A percentile compares a stretch with the other conserved stretches of the same genome.
Evolutionary conservation across 139 green algal genomes (phyloP).

Genomic region (Edaphochlamys debaryana): DNA sequence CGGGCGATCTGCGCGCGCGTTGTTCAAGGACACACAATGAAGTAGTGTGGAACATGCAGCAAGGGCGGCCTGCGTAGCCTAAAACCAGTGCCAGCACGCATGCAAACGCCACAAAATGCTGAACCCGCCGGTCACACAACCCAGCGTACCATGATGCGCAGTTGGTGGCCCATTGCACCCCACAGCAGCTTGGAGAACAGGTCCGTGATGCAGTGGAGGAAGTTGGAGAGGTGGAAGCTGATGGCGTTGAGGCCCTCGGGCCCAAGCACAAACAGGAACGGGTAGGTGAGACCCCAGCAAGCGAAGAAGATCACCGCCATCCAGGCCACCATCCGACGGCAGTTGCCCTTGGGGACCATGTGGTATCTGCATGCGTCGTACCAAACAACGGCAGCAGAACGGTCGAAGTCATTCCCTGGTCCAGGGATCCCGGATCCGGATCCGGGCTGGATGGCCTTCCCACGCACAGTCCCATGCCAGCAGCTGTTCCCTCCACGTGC

Average conservation of each 20-base stretch:
- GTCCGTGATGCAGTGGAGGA: constrained; percentile 53
- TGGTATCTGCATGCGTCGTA: constrained; percentile 49
- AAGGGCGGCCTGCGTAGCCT: no score
- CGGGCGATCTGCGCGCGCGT: constrained; percentile 53
- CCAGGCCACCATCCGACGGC: constrained; percentile 48
- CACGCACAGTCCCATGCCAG: no score
- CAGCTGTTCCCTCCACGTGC: no score
- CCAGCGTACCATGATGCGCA: constrained; percentile 58
- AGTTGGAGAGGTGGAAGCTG: constrained; percentile 16
- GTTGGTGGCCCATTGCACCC: constrained; percentile 53
- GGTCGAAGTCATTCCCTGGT: no score
- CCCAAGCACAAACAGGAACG: constrained; percentile 64
- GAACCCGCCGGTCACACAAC: no score
- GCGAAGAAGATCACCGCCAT: constrained; percentile 62
- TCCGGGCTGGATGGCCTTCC: no score
- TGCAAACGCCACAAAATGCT: no score
- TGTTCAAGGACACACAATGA: no score
- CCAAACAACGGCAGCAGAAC: no score
- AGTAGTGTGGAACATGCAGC: no score
- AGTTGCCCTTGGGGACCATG: constrained; percentile 65
- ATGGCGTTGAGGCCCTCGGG: constrained; percentile 59
- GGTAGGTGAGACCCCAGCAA: constrained; percentile 57
- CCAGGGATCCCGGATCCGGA: no score
- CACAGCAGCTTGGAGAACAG: constrained; percentile 69
- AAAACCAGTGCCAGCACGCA: no score